A percentile compares a stretch with the other conserved stretches of the same genome.
These are phyloP conservation scores for Jackrogersella minutella DNA, from an alignment of 495 filamentous ascomycete species.

Conservation along the genomic window DNA sequence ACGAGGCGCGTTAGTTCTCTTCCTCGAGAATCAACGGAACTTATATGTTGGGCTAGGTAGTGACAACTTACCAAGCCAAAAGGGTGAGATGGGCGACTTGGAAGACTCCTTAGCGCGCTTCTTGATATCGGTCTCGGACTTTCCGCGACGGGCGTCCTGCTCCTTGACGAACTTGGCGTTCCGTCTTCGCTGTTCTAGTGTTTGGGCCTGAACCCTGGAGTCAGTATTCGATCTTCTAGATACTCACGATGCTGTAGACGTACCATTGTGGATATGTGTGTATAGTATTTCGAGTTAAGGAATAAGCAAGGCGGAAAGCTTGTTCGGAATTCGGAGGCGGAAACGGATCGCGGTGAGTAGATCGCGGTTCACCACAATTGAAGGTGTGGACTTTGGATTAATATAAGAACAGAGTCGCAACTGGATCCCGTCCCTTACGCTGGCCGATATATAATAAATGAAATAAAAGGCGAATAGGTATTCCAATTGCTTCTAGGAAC, in stretches of 20 bases:
- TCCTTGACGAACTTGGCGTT: slow-evolving; percentile 85
- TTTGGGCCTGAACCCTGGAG: slow-evolving; percentile 75
- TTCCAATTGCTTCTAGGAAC: slow-evolving; percentile 34
- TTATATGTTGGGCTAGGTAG: slow-evolving; percentile 22
- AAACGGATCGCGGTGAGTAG: background rate
- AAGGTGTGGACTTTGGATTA: slow-evolving; percentile 7
- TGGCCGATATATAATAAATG: slow-evolving; percentile 18
- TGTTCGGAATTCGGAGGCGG: slow-evolving; percentile 6
- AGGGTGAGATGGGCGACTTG: slow-evolving; percentile 80
- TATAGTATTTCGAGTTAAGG: no score
- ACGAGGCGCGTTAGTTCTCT: background rate
- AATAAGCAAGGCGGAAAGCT: background rate
- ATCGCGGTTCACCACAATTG: background rate
- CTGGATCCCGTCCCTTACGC: slow-evolving; percentile 18
- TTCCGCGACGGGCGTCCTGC: slow-evolving; percentile 83
- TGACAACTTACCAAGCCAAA: slow-evolving; percentile 85
- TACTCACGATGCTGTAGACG: background rate
- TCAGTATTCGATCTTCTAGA: background rate
- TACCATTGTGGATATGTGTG: slow-evolving; percentile 32
- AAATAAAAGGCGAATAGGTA: background rate
- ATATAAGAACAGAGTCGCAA: slow-evolving; percentile 22
- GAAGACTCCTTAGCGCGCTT: slow-evolving; percentile 65
- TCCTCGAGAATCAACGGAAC: background rate
- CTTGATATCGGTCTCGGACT: slow-evolving; percentile 74
- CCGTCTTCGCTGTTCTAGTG: slow-evolving; percentile 86